Evolutionary conservation across 2,329 filamentous ascomycete genomes (phyloP), one percentile per base, ranked within the genome.

Genomic region (Alternaria sp.): DNA sequence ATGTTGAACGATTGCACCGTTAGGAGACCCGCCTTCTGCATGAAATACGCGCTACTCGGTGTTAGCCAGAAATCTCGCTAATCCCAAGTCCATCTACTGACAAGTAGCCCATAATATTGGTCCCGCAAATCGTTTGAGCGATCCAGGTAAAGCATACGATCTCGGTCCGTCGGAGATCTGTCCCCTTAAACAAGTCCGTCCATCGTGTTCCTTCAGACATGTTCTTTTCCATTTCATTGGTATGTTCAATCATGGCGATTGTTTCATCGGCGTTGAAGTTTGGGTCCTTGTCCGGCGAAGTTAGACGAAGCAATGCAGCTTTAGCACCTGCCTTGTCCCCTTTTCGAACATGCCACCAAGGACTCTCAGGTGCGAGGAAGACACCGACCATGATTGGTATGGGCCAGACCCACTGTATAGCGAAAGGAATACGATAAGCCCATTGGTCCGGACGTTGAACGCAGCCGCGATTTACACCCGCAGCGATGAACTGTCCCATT

Each of bases 181-280:
- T 85, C 8, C 92, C 92, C 76, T 85, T 90, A 85, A 96, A 95
- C 79, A 92, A 94, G 75, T 97, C 92, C 67, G 85, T 79, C 78
- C 94, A 97, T 46, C 85, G 88, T 9, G 91, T 87, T 27, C 92
- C 92, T 14, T 82, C 81, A 30, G 61, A 59, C 57, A 92, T 90
- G 75, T 86, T 81, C 73, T 92, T 85, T 76, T 97, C 93, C n/a
- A 96, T 81, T 1, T 90, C 90, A 2, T 91, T 93, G 1, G 93
- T 97, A 73, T 95, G 91, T 4, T 92, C 87, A 88, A 97, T 97
- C 92, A 96, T 94, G 66, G 91, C 89, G 62, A 97, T 85, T 0
- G 91, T 95, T 9, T 74, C 70, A 48, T 74, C 73, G 9, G 68
- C 64, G 25, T 75, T 71, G 60, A 72, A 72, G 27, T 89, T 85